Percentiles rank a stretch among this genome's conserved stretches.
These are phyloP conservation scores for Onygena corvina DNA, from an alignment of 2,329 filamentous ascomycete genomes.

Conservation along the genomic window DNA sequence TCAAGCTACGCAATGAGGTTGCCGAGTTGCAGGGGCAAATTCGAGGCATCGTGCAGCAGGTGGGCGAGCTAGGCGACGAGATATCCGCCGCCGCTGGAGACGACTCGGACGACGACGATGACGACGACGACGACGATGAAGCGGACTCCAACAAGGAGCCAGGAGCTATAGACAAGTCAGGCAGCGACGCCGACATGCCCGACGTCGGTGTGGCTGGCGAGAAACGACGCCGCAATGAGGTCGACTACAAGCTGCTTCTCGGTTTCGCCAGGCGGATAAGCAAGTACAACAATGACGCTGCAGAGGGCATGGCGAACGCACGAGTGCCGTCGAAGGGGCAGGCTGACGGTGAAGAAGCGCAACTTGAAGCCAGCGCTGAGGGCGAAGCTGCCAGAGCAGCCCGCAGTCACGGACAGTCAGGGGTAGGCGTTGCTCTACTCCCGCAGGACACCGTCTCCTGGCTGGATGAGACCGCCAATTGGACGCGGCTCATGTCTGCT, in stretches of 20 bases:
- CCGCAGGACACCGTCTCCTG: conserved; percentile 32
- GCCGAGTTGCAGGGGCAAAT: conserved; percentile 30
- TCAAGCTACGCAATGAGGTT: conserved; percentile 32
- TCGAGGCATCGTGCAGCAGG: conserved; percentile 31
- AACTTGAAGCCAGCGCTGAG: conserved; percentile 5
- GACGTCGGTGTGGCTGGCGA: conserved; percentile 13
- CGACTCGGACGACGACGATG: conserved; percentile 21
- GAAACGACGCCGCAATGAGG: conserved; percentile 23
- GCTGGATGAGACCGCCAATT: conserved; percentile 32
- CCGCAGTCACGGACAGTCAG: conserved; percentile 6
- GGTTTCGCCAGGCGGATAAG: conserved; percentile 38
- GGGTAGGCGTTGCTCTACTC: conserved; percentile 25
- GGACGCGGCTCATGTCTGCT: conserved; percentile 31
- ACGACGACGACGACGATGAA: conserved; percentile 16
- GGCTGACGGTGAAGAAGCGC: neutral
- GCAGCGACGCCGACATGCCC: conserved; percentile 17
- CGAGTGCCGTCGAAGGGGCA: neutral
- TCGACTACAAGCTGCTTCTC: conserved; percentile 35
- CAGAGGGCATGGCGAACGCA: conserved; percentile 30
- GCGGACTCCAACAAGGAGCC: no score
- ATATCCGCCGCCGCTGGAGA: conserved; percentile 26
- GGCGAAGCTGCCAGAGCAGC: neutral
- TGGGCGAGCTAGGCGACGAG: conserved; percentile 31
- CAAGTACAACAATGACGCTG: conserved; percentile 36
- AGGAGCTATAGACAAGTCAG: conserved; percentile 13